Evolutionary conservation across 225 moss, liverwort and hornwort species (phyloP).

Genomic region (Bryoerythrophyllum caledonicum): DNA sequence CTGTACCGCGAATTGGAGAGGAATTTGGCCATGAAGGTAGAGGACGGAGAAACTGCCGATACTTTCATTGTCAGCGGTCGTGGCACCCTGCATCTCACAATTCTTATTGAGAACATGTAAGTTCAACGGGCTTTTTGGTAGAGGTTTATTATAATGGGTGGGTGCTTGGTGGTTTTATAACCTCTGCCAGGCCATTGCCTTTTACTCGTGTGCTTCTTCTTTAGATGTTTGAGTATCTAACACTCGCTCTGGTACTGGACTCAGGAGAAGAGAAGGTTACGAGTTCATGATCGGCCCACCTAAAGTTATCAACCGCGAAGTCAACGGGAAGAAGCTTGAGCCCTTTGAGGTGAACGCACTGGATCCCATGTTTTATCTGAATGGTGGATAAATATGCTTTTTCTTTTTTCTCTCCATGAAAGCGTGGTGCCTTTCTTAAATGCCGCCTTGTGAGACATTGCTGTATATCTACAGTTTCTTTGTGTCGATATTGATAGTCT

Average conservation of each 20-base stretch:
- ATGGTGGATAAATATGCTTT: neutral
- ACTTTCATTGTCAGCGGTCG: conserved; percentile 92
- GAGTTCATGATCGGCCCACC: conserved; percentile 98
- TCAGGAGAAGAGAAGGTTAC: conserved; percentile 98
- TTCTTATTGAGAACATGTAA: conserved; percentile 97
- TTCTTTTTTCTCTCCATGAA: neutral
- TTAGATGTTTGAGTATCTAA: neutral
- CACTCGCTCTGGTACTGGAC: neutral
- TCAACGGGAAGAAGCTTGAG: conserved; percentile 77
- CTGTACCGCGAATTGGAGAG: conserved; percentile 91
- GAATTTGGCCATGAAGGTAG: conserved; percentile 96
- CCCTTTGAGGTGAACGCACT: conserved; percentile 72
- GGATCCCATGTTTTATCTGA: neutral
- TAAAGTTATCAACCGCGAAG: conserved; percentile 81
- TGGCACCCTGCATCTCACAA: conserved; percentile 93
- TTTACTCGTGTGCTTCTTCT: neutral
- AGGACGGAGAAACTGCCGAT: conserved; percentile 94
- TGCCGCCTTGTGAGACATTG: neutral
- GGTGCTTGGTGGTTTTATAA: neutral
- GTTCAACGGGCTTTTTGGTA: neutral
- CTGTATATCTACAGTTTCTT: neutral
- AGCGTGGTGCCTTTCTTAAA: neutral
- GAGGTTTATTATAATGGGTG: neutral
- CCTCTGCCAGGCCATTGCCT: neutral
- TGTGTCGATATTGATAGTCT: neutral